These are phyloP conservation scores for Solanum pennellii DNA, from an alignment of 257 asterid genomes.

Conservation along the genomic window DNA sequence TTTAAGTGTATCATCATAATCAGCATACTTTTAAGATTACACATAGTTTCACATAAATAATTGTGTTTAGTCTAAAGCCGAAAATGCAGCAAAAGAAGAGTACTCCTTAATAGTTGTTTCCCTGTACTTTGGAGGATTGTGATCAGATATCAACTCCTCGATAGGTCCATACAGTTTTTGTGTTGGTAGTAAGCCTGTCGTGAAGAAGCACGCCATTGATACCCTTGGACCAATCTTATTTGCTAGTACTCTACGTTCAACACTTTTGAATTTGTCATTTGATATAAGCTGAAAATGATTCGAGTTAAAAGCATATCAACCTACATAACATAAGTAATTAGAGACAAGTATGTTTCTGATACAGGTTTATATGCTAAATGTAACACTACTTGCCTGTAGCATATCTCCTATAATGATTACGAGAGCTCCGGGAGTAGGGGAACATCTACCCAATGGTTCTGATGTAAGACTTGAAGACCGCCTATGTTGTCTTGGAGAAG, in stretches of 20 bases:
- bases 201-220: constrained; percentile 13
- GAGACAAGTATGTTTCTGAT: not conserved
- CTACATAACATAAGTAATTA: not conserved
- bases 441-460: constrained; percentile 18
- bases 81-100: constrained; percentile 2
- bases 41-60: not conserved
- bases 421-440: constrained; percentile 21
- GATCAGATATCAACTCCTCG: constrained; percentile 2
- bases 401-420: constrained; percentile 18
- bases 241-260: constrained; percentile 11
- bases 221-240: constrained; percentile 7
- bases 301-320: not conserved
- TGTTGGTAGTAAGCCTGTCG: constrained; percentile 1
- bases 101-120: constrained; percentile 8
- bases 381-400: constrained; percentile 2
- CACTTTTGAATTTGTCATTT: constrained; percentile 10
- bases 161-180: constrained; percentile 7
- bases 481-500: constrained; percentile 18
- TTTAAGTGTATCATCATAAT: not conserved
- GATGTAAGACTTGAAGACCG: constrained; percentile 16
- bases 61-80: not conserved
- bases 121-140: constrained; percentile 14
- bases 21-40: not conserved
- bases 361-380: not conserved
- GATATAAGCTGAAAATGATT: constrained; percentile 7